Evolutionary conservation across 192 early-diverging fungal genomes (phyloP).

Genomic region (Backusella australiensis): DNA sequence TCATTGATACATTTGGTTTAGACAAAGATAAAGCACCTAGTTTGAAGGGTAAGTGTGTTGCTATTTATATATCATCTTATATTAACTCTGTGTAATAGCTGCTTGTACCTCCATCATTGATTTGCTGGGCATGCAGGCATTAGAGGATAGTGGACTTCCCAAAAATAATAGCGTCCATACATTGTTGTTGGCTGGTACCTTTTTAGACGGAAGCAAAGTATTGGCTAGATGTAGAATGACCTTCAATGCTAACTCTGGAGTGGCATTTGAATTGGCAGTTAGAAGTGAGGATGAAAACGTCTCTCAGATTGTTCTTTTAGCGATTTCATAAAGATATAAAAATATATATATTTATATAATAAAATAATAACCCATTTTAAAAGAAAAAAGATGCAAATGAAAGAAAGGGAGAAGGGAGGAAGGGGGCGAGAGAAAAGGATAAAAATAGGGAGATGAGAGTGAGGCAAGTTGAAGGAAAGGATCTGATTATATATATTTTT

Average conservation of each 20-base stretch:
- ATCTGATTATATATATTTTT: background rate
- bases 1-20: slow-evolving; percentile 86
- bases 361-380: background rate
- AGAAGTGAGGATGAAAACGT: slow-evolving; percentile 67
- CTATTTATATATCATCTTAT: background rate
- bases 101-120: slow-evolving; percentile 69
- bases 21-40: slow-evolving; percentile 67
- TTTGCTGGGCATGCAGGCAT: slow-evolving; percentile 83
- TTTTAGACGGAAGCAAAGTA: slow-evolving; percentile 75
- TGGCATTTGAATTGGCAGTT: slow-evolving; percentile 89
- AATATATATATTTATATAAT: background rate
- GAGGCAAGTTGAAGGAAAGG: background rate
- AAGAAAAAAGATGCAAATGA: background rate
- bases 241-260: slow-evolving; percentile 73
- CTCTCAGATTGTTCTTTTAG: slow-evolving; percentile 74
- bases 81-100: slow-evolving; percentile 33
- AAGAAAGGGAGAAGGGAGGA: background rate
- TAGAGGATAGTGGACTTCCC: slow-evolving; percentile 70
- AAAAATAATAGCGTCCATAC: slow-evolving; percentile 79
- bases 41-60: slow-evolving; percentile 58
- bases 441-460: background rate
- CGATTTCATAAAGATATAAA: slow-evolving; percentile 55
- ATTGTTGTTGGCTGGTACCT: slow-evolving; percentile 80
- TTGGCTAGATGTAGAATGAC: slow-evolving; percentile 86
- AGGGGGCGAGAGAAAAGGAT: background rate